Evolutionary conservation across 1,284 basidiomycete genomes (phyloP).

Genomic region (Cryptococcus sp.): DNA sequence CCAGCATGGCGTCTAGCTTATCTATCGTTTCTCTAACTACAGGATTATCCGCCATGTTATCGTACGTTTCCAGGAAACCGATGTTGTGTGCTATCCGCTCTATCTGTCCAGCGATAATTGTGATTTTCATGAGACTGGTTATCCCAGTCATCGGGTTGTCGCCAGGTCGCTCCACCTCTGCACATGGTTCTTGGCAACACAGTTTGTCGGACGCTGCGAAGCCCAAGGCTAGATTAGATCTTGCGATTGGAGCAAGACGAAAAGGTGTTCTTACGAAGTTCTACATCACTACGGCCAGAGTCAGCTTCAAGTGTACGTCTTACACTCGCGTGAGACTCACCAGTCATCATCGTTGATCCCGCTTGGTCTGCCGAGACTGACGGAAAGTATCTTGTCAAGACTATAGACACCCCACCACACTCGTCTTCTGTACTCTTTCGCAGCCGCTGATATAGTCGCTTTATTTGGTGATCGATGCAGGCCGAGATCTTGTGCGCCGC

Average conservation of each 20-base stretch:
- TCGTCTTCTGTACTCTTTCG: constrained; percentile 12
- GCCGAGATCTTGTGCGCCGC: constrained; percentile 76
- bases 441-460: constrained; percentile 2
- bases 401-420: constrained; percentile 25
- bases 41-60: constrained; percentile 11
- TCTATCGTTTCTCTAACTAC: constrained; percentile 2
- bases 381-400: constrained; percentile 18
- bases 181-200: neutral
- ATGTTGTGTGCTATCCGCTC: constrained; percentile 13
- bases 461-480: constrained; percentile 57
- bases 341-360: constrained; percentile 19
- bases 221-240: neutral
- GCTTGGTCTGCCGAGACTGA: constrained; percentile 16
- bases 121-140: constrained; percentile 11
- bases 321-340: neutral
- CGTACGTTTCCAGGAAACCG: constrained; percentile 11
- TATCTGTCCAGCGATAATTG: constrained; percentile 10
- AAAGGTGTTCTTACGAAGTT: constrained; percentile 5
- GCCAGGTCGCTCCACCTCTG: neutral
- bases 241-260: neutral
- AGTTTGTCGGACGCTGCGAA: constrained; percentile 4
- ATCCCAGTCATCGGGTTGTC: constrained; percentile 11
- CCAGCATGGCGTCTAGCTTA: constrained; percentile 9
- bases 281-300: constrained; percentile 7
- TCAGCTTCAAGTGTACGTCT: neutral